Percentiles rank a stretch among this genome's conserved stretches.
phyloP scores from a whole-genome alignment of 805 yeast species.

The Barnettozyma siamensis region DNA sequence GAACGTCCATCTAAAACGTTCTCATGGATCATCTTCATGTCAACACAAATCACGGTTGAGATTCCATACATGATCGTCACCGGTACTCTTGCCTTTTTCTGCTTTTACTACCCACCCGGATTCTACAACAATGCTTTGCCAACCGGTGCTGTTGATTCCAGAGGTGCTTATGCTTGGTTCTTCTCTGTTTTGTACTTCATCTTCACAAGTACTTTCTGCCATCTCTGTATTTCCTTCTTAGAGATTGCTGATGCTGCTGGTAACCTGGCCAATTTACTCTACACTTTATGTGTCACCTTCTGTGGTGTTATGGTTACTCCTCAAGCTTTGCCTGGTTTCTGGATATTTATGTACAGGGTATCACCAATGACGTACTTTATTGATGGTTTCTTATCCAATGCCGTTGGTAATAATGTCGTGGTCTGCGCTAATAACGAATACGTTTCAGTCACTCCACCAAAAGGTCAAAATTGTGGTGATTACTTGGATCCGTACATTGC shows the following conservation, averaged over 20 bases:
- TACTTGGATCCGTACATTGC: constrained; percentile 37
- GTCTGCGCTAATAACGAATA: constrained; percentile 44
- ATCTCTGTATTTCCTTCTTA: constrained; percentile 49
- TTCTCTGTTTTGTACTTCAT: constrained; percentile 46
- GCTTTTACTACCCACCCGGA: constrained; percentile 71
- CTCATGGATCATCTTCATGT: constrained; percentile 57
- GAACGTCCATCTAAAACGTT: constrained; percentile 71
- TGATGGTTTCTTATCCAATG: constrained; percentile 47
- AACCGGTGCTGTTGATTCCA: constrained; percentile 40
- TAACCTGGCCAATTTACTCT: constrained; percentile 47
- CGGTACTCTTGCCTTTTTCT: constrained; percentile 57
- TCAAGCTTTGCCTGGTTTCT: constrained; percentile 55
- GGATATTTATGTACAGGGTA: constrained; percentile 71
- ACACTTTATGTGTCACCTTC: constrained; percentile 57
- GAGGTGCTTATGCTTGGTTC: constrained; percentile 41
- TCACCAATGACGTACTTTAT: constrained; percentile 66
- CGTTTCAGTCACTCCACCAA: constrained; percentile 44
- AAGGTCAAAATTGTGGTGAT: constrained; percentile 51
- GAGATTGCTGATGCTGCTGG: constrained; percentile 60
- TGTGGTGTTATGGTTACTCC: constrained; percentile 69
- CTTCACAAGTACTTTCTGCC: constrained; percentile 51
- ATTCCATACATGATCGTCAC: constrained; percentile 56
- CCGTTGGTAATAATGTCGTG: constrained; percentile 44
- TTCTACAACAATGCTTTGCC: constrained; percentile 45
- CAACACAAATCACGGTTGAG: constrained; percentile 59